Base-by-base conservation (phyloP, 2,329 filamentous ascomycete genomes). In the Cercospora brassicicola region DNA sequence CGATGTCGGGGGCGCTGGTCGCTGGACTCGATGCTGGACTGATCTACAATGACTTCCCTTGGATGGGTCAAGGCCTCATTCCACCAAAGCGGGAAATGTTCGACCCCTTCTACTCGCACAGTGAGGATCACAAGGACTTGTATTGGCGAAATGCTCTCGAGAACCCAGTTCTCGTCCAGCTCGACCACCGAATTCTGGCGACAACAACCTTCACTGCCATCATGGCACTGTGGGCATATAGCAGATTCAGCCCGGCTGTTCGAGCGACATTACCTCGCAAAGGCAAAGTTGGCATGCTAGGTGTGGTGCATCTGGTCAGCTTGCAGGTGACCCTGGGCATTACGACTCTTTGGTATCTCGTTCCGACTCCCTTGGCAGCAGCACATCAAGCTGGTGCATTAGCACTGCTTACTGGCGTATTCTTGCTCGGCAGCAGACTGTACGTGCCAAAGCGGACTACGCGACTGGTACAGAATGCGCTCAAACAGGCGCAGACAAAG, bases 11-110 rank as follows among this genome's bases (percentile, higher is more conserved):
- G 64, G 94, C 90, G 4, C 87, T 99, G 2, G 95, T 99, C 33
- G 95, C 95, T 6, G 95, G 95, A 33, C 89, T 99, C 13, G 95
- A 99, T 78, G 95, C 95, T 8, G 95, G 95, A 8, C 85, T 99
- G 66, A 98, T 99, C 81, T 99, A 99, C 85, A 99, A 99, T 79
- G 93, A 99, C 80, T 98, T 99, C 79, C 95, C 95, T 6, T 92
- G 87, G 81, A 99, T 99, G 95, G 95, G 95, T 8, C 81, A 88
- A 3, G 93, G 93, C 10, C 83, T 96, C 23, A 86, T 92, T 0
- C 94, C 94, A 1, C 94, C 94, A 0, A 88, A 86, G 76, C 85
- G 88, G 9, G 94, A 98, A 82, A 88, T 98, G 33, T 93, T 92
- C 80, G 90, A 94, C 76, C 84, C 87, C 42, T 96, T 93, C 82